Base-by-base conservation (phyloP, 2,329 filamentous ascomycete species). In the Botrytis sinoallii region DNA sequence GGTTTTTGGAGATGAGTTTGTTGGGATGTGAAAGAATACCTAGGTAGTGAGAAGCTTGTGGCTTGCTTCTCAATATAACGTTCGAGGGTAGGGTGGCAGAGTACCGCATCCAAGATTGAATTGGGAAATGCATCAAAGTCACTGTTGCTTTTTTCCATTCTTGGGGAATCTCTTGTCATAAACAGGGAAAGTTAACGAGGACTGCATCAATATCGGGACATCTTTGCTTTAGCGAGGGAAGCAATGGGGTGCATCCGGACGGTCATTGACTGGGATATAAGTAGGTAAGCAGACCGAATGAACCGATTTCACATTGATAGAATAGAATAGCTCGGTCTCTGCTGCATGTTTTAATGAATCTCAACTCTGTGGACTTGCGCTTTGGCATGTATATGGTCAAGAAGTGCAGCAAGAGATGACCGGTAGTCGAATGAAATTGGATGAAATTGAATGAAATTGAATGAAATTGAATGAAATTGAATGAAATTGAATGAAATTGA, bases 211-310 rank as follows among this genome's bases (percentile, higher is more conserved):
- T n/a, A 61, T 69, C 71, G 32, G 55, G 32, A 73, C 40, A 48
- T 40, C 32, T 42, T 32, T 69, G 71, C 71, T 69, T 73, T 69
- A 61, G 64, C 64, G 71, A 73, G 64, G 68, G 48, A 69, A 52
- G 40, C 44, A 73, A 25, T 57, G 38, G 64, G 29, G 64, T 69
- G 42, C 71, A 73, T 73, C 61, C 70, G 70, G 60, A 59, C 29
- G 44, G 42, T 38, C 66, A 69, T 29, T 44, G 46, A 40, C 38
- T 35, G 35, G 66, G 25, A 40, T 42, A 57, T 8, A n/a, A 57
- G 25, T 68, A 42, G 66, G 42, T 48, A 35, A 48, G 66, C 48
- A 32, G 32, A 40, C 25, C 12, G 25, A 55, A 55, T 55, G 48
- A 40, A 68, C 46, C 8, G 12, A 29, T 68, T 67, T 68, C 25